Conservation (phyloP, 1,284 basidiomycete genomes). For the Puccinia novopanici region DNA sequence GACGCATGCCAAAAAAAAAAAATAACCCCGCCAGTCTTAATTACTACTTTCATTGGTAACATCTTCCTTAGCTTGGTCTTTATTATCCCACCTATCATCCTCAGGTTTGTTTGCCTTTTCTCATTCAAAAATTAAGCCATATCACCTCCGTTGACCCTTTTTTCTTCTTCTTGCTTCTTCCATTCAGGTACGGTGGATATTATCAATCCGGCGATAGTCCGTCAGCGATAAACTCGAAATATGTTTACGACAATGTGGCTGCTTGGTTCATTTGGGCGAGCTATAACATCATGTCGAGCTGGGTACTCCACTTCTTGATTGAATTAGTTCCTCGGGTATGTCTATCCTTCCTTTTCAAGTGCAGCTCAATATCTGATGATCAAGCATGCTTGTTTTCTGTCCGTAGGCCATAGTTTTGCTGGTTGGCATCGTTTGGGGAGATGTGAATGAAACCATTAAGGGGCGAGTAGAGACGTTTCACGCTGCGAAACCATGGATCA, state of each 20-base stretch:
- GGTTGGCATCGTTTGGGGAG: constrained; percentile 70
- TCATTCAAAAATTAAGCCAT: not conserved
- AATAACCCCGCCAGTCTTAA: not conserved
- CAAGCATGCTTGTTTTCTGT: constrained; percentile 60
- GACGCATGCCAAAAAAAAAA: not conserved
- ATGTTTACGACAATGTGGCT: constrained; percentile 65
- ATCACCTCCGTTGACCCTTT: not conserved
- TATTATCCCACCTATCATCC: constrained; percentile 25
- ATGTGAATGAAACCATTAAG: constrained; percentile 71
- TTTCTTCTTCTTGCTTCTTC: not conserved
- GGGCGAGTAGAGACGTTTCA: constrained; percentile 68
- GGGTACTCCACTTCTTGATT: constrained; percentile 59
- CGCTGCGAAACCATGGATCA: constrained; percentile 67
- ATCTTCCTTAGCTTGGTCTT: constrained; percentile 31
- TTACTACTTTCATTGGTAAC: constrained; percentile 44
- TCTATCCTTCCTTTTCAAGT: not conserved
- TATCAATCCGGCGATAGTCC: constrained; percentile 18
- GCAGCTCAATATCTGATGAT: constrained; percentile 61
- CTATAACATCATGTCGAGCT: constrained; percentile 71
- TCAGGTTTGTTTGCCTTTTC: constrained; percentile 24
- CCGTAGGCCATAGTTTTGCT: constrained; percentile 60
- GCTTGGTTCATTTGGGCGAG: constrained; percentile 78
- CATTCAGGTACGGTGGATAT: constrained; percentile 15
- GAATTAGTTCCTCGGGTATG: constrained; percentile 41
- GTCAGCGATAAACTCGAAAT: not conserved